These are phyloP conservation scores for Verticillium dahliae DNA, from an alignment of 2,329 filamentous ascomycete species.

Conservation along the genomic window DNA sequence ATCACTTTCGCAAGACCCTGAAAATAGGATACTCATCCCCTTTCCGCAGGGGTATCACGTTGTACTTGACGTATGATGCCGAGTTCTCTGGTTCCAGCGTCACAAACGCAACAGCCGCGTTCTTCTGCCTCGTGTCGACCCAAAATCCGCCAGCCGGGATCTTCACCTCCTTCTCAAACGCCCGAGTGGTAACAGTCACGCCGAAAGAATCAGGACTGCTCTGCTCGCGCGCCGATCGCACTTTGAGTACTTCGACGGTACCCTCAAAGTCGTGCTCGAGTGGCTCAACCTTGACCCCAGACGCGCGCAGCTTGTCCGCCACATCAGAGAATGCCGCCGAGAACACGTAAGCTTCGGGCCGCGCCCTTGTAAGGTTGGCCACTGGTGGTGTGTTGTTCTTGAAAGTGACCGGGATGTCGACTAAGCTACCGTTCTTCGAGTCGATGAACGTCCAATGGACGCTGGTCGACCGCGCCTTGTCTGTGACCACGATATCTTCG, in stretches of 20 bases:
- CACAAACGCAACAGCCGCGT: slow-evolving; percentile 5
- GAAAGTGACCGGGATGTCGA: slow-evolving; percentile 6
- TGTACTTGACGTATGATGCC: slow-evolving; percentile 3
- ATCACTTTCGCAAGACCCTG: background rate
- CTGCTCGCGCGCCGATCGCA: background rate
- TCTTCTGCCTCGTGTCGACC: slow-evolving; percentile 17
- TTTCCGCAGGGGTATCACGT: slow-evolving; percentile 1
- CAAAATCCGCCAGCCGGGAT: slow-evolving; percentile 21
- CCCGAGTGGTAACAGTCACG: slow-evolving; percentile 14
- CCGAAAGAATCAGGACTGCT: background rate
- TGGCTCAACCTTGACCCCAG: slow-evolving; percentile 4
- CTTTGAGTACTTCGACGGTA: slow-evolving; percentile 3
- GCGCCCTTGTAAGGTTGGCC: slow-evolving; percentile 2
- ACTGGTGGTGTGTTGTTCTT: slow-evolving; percentile 9
- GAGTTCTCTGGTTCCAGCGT: slow-evolving; percentile 8
- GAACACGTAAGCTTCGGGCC: slow-evolving; percentile 10
- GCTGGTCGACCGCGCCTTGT: slow-evolving; percentile 2
- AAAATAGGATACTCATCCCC: slow-evolving; percentile 9
- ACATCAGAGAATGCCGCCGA: slow-evolving; percentile 5
- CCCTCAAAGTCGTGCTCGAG: slow-evolving; percentile 5
- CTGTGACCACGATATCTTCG: slow-evolving; percentile 9
- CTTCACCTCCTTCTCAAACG: slow-evolving; percentile 10
- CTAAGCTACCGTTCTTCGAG: slow-evolving; percentile 2
- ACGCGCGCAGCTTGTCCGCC: slow-evolving; percentile 5
- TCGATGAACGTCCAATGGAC: slow-evolving; percentile 5